Conservation (phyloP, 805 yeast genomes). For the Cyberlindnera lachancei region DNA sequence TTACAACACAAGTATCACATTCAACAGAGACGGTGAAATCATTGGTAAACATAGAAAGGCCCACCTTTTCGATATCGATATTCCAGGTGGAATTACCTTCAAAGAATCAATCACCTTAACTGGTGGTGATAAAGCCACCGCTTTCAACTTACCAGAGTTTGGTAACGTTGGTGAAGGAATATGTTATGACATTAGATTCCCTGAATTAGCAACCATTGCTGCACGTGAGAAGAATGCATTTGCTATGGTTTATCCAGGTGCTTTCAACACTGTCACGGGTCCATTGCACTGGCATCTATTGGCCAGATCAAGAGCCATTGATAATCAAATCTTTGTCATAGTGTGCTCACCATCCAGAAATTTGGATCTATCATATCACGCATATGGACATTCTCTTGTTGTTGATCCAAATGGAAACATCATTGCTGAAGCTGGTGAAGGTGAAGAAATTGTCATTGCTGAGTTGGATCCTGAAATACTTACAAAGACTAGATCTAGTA, state of each 20-base stretch:
- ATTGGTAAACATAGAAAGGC: constrained; percentile 88
- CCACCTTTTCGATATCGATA: constrained; percentile 88
- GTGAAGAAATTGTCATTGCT: constrained; percentile 68
- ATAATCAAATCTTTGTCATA: constrained; percentile 65
- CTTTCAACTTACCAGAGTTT: constrained; percentile 31
- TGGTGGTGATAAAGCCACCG: constrained; percentile 80
- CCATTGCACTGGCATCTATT: constrained; percentile 79
- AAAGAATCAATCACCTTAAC: constrained; percentile 73
- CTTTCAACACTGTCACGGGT: constrained; percentile 82
- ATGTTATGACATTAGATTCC: constrained; percentile 79
- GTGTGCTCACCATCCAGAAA: constrained; percentile 90
- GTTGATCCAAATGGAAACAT: constrained; percentile 60
- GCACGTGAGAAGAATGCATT: constrained; percentile 57
- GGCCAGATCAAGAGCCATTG: constrained; percentile 70
- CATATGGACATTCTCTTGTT: constrained; percentile 62
- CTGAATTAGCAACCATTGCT: constrained; percentile 70
- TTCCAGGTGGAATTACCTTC: constrained; percentile 88
- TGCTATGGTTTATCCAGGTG: constrained; percentile 81
- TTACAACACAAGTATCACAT: constrained; percentile 73
- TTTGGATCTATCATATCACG: constrained; percentile 45
- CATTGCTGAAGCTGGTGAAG: constrained; percentile 72
- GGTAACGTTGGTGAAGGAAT: constrained; percentile 73
- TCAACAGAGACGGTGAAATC: constrained; percentile 67
- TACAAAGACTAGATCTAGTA: constrained; percentile 49
- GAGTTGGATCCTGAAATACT: constrained; percentile 59